These are phyloP conservation scores for Syzygium syzygioides DNA, from an alignment of 441 rosid species.

Conservation along the genomic window DNA sequence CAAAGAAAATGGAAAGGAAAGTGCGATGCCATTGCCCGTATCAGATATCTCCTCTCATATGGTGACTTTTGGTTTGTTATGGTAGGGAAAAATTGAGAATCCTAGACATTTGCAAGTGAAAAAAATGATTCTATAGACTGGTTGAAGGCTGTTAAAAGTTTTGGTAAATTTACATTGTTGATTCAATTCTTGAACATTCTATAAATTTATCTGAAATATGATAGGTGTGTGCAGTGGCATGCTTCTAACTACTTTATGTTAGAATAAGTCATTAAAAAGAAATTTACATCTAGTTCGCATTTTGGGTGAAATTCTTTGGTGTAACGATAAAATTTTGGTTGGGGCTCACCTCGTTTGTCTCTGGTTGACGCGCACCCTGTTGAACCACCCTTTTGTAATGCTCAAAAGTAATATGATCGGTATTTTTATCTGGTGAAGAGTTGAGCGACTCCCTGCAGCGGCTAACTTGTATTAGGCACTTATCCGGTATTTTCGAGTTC, in stretches of 20 bases:
- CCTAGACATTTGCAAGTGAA: no score
- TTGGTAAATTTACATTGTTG: neutral
- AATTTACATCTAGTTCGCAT: neutral
- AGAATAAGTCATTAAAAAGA: rapidly evolving
- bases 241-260: neutral
- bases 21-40: rapidly evolving
- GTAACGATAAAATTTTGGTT: rapidly evolving
- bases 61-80: neutral
- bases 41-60: neutral
- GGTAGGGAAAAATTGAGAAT: neutral
- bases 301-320: neutral
- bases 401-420: rapidly evolving
- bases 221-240: neutral
- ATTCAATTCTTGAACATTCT: neutral
- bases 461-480: rapidly evolving
- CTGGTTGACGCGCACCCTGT: neutral
- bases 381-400: rapidly evolving
- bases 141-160: neutral
- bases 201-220: neutral
- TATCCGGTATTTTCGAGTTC: rapidly evolving
- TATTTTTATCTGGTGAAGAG: no score
- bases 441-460: rapidly evolving
- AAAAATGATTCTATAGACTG: no score
- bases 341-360: neutral
- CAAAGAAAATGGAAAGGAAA: neutral